phyloP scores from a whole-genome alignment of 345 rosid genomes.

The Euclidium syriacum region DNA sequence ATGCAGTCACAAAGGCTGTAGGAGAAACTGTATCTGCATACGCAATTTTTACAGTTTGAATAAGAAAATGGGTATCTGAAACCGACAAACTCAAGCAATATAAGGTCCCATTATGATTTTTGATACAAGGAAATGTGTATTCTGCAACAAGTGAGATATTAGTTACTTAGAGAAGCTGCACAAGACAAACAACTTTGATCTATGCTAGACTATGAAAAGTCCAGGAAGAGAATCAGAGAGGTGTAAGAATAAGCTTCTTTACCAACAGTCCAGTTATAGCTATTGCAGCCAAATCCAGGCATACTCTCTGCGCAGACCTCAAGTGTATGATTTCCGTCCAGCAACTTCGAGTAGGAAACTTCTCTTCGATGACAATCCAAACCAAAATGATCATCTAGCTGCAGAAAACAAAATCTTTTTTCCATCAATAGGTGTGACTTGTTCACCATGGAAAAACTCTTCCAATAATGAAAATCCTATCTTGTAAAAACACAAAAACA shows the following conservation, averaged over 20 bases:
- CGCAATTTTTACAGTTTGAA: not conserved
- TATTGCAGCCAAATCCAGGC: conserved; percentile 51
- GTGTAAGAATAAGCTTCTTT: conserved; percentile 27
- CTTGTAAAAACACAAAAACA: not conserved
- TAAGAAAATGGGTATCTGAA: conserved; percentile 6
- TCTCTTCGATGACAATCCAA: conserved; percentile 50
- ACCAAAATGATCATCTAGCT: conserved; percentile 61
- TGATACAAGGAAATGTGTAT: not conserved
- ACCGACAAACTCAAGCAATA: not conserved
- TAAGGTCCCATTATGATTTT: not conserved
- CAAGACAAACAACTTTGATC: not conserved
- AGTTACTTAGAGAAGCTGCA: not conserved
- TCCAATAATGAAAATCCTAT: not conserved
- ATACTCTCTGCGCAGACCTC: conserved; percentile 56
- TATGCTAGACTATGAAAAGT: not conserved
- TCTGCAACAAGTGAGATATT: not conserved
- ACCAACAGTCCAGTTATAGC: conserved; percentile 83
- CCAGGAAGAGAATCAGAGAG: conserved; percentile 7
- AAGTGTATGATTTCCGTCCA: conserved; percentile 76
- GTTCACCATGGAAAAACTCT: not conserved
- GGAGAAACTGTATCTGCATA: conserved; percentile 80
- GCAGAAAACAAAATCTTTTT: conserved; percentile 22
- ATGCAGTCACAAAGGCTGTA: conserved; percentile 58
- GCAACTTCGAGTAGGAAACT: conserved; percentile 48
- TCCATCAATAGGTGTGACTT: not conserved